Conservation (phyloP, 202 grass and related monocot species). For the Eragrostis tef region DNA sequence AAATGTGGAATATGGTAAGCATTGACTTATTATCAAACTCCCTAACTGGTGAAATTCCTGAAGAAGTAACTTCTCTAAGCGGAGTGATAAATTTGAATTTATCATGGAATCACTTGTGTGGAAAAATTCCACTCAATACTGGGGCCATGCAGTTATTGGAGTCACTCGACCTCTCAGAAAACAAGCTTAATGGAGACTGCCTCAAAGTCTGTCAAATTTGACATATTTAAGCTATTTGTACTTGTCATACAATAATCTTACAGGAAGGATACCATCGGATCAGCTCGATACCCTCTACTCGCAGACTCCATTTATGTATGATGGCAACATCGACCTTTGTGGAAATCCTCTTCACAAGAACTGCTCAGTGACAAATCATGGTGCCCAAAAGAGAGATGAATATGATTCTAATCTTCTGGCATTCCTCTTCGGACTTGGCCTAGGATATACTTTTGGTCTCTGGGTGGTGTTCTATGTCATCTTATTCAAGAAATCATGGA, state of each 20-base stretch:
- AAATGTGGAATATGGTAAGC: not conserved
- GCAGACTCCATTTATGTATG: not conserved
- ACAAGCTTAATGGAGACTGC: slow-evolving; percentile 37
- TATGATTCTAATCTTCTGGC: not conserved
- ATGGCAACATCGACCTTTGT: slow-evolving; percentile 29
- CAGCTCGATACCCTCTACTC: slow-evolving; percentile 40
- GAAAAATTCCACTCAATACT: slow-evolving; percentile 13
- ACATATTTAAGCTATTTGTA: slow-evolving; percentile 39
- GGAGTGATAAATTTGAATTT: slow-evolving; percentile 26
- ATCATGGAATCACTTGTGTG: slow-evolving; percentile 28
- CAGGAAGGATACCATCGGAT: slow-evolving; percentile 41
- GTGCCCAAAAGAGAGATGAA: not conserved
- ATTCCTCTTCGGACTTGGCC: slow-evolving; percentile 18
- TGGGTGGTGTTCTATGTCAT: slow-evolving; percentile 40
- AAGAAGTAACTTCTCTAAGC: slow-evolving; percentile 17
- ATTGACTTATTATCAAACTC: slow-evolving; percentile 48
- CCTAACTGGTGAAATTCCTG: slow-evolving; percentile 30
- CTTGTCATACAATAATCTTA: slow-evolving; percentile 43
- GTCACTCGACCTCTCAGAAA: slow-evolving; percentile 52
- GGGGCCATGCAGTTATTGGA: slow-evolving; percentile 13
- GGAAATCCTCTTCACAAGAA: slow-evolving; percentile 18
- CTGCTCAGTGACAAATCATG: not conserved
- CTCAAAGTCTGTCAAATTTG: slow-evolving; percentile 13
- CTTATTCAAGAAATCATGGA: slow-evolving; percentile 49
- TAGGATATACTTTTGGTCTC: slow-evolving; percentile 29